These are phyloP conservation scores for Carex scoparia DNA, from an alignment of 176 grass and related monocot genomes.

Conservation along the genomic window DNA sequence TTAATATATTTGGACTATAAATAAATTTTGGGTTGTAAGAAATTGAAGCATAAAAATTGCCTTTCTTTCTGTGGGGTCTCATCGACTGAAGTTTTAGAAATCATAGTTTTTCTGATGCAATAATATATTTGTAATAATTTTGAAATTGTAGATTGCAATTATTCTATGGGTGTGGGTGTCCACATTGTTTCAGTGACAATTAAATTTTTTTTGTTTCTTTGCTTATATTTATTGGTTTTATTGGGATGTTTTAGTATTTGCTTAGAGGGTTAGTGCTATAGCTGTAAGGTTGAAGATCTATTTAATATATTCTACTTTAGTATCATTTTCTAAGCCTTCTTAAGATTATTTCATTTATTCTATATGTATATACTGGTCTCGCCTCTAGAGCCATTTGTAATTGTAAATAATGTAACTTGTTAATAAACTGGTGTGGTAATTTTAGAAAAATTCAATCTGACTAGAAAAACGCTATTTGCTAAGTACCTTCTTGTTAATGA, in stretches of 20 bases:
- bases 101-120: not conserved
- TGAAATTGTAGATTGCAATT: not conserved
- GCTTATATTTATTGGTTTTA: constrained; percentile 16
- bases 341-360: constrained; percentile 2
- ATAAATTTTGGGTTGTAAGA: constrained; percentile 5
- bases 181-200: constrained; percentile 14
- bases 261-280: constrained; percentile 27
- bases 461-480: not conserved
- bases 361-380: not conserved
- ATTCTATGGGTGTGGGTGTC: constrained; percentile 1
- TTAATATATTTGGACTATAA: not conserved
- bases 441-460: not conserved
- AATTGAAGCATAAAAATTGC: not conserved
- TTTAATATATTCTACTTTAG: not conserved
- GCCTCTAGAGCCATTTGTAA: not conserved
- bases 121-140: not conserved
- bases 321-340: not conserved
- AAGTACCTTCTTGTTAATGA: not conserved
- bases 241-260: constrained; percentile 2
- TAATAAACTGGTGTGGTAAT: not conserved
- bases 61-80: constrained; percentile 6
- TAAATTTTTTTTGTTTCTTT: constrained; percentile 5
- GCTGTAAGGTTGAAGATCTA: constrained; percentile 20
- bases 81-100: not conserved
- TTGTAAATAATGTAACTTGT: not conserved